phyloP scores from a whole-genome alignment of 2,329 filamentous ascomycete genomes.

The Laburnicola sp. region DNA sequence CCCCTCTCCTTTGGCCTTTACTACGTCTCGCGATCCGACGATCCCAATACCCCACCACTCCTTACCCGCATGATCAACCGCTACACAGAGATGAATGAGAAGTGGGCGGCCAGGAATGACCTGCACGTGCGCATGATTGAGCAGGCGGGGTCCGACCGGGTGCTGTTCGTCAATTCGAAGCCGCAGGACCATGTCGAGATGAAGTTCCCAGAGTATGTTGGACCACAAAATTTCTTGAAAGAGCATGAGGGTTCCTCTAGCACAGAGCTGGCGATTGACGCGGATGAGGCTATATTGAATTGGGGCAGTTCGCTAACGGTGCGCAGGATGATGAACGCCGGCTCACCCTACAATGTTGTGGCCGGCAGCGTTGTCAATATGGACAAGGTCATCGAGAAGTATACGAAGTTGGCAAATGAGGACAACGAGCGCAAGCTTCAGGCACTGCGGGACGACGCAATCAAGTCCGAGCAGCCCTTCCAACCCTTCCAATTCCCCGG shows the following conservation, averaged over 20 bases:
- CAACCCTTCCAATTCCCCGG: slow-evolving; percentile 6
- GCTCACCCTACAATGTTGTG: slow-evolving; percentile 65
- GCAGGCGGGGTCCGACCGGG: slow-evolving; percentile 64
- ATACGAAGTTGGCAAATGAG: slow-evolving; percentile 60
- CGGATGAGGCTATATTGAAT: background rate
- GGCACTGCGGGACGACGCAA: slow-evolving; percentile 38
- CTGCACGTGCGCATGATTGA: slow-evolving; percentile 64
- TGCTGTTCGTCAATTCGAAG: slow-evolving; percentile 58
- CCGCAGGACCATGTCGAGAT: slow-evolving; percentile 57
- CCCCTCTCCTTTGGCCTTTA: slow-evolving; percentile 53
- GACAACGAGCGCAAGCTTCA: slow-evolving; percentile 60
- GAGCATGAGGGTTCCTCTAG: background rate
- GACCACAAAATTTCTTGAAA: background rate
- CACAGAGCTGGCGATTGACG: no score
- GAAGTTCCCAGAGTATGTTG: slow-evolving; percentile 66
- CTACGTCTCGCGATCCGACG: slow-evolving; percentile 47
- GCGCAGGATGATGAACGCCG: slow-evolving; percentile 62
- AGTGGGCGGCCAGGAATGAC: slow-evolving; percentile 60
- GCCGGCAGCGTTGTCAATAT: slow-evolving; percentile 64
- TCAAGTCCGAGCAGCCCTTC: slow-evolving; percentile 41
- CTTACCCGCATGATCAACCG: slow-evolving; percentile 58
- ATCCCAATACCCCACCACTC: slow-evolving; percentile 45
- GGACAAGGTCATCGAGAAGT: slow-evolving; percentile 64
- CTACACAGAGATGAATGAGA: slow-evolving; percentile 58
- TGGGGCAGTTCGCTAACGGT: slow-evolving; percentile 18